Evolutionary conservation across 495 filamentous ascomycete species (phyloP).

Genomic region (Trichoderma reesei): DNA sequence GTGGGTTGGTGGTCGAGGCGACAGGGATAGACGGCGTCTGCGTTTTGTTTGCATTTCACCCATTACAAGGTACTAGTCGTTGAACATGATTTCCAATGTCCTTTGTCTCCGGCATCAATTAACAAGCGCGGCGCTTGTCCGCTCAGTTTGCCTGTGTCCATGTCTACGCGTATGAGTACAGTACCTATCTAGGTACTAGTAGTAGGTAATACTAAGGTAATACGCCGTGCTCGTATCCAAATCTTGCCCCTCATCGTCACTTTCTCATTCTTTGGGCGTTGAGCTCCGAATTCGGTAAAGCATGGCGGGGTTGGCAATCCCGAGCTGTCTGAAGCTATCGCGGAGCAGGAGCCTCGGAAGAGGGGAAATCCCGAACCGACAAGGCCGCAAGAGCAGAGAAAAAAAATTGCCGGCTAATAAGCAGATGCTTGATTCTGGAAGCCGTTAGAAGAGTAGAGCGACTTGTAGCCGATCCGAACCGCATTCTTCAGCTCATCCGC

Average conservation of each 20-base stretch:
- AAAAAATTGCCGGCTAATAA: constrained; percentile 6
- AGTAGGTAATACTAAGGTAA: too few species aligned
- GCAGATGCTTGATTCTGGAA: constrained; percentile 9
- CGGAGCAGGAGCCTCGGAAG: constrained; percentile 1
- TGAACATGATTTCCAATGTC: background rate
- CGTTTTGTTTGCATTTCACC: too few species aligned
- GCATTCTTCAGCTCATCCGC: constrained; percentile 12
- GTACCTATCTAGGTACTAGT: too few species aligned
- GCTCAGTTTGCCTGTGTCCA: background rate
- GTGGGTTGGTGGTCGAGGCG: background rate
- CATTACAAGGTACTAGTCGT: background rate
- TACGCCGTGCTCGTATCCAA: too few species aligned
- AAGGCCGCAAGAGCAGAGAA: background rate
- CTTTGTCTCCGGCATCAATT: background rate
- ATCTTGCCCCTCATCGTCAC: too few species aligned
- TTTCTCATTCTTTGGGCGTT: too few species aligned
- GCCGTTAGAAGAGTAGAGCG: constrained; percentile 11
- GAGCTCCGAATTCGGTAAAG: background rate
- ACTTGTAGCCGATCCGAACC: constrained; percentile 13
- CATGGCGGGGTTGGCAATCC: background rate
- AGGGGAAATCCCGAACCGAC: constrained; percentile 7
- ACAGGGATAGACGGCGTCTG: background rate
- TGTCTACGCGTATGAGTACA: background rate
- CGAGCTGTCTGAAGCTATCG: constrained; percentile 1
- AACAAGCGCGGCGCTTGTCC: too few species aligned